phyloP scores from a whole-genome alignment of 2,329 filamentous ascomycete species.

The Fusarium sp. region DNA sequence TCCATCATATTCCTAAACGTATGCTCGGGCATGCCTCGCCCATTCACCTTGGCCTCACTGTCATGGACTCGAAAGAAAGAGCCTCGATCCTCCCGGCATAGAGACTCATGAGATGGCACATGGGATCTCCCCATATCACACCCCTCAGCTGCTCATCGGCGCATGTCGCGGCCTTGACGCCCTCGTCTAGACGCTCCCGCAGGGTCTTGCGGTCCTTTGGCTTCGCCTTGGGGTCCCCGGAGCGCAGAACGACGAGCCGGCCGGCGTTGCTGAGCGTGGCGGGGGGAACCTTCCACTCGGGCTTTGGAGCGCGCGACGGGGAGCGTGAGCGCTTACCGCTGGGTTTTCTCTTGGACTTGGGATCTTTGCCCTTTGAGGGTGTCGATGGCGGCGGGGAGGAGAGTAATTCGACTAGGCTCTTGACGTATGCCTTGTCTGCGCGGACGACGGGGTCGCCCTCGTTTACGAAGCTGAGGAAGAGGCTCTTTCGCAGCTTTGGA shows the following conservation, averaged over 20 bases:
- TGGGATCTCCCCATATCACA: constrained; percentile 85
- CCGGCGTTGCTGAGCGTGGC: constrained; percentile 80
- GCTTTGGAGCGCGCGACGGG: constrained; percentile 46
- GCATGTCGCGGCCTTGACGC: constrained; percentile 78
- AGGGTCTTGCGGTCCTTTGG: constrained; percentile 63
- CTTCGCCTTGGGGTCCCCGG: constrained; percentile 58
- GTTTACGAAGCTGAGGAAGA: constrained; percentile 87
- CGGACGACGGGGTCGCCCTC: constrained; percentile 87
- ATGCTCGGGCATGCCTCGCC: background rate
- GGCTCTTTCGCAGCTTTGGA: constrained; percentile 70
- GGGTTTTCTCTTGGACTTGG: constrained; percentile 36
- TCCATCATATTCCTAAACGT: constrained; percentile 24
- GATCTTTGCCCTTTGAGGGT: constrained; percentile 32
- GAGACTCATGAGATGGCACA: constrained; percentile 85
- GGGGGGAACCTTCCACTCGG: constrained; percentile 76
- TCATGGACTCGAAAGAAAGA: constrained; percentile 74
- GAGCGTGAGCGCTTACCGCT: constrained; percentile 30
- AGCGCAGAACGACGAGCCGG: constrained; percentile 76
- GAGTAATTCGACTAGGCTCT: constrained; percentile 80
- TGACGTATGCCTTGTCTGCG: constrained; percentile 83
- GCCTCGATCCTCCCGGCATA: constrained; percentile 81
- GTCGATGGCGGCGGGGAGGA: constrained; percentile 69
- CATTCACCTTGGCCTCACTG: constrained; percentile 30
- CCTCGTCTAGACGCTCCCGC: constrained; percentile 67
- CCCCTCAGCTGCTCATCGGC: constrained; percentile 78